These are phyloP conservation scores for Triglochin maritima DNA, from an alignment of 106 monocot species.

Conservation along the genomic window DNA sequence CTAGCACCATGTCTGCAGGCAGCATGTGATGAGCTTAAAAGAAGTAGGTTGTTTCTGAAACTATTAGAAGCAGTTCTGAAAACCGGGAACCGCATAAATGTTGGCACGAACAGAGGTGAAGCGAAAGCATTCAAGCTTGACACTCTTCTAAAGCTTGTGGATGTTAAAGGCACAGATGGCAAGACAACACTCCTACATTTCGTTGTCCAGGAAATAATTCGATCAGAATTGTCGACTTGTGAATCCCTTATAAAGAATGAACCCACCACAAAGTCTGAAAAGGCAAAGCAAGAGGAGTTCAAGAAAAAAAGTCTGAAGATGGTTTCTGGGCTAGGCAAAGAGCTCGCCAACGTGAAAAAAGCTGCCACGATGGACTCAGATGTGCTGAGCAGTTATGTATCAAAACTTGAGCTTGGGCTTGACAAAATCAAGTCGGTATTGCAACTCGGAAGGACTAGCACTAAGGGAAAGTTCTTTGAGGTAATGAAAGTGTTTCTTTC, in stretches of 20 bases:
- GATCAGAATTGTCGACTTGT: conserved; percentile 32
- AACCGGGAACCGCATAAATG: conserved; percentile 76
- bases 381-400: conserved; percentile 40
- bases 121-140: conserved; percentile 76
- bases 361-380: conserved; percentile 73
- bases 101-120: conserved; percentile 60
- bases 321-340: conserved; percentile 45
- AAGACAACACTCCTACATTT: conserved; percentile 79
- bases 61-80: conserved; percentile 69
- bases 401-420: conserved; percentile 54
- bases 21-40: conserved; percentile 63
- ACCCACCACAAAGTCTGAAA: conserved; percentile 6
- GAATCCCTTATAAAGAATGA: conserved; percentile 7
- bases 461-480: conserved; percentile 48
- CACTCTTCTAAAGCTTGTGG: conserved; percentile 56
- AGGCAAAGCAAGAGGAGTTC: conserved; percentile 34
- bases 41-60: conserved; percentile 58
- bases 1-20: conserved; percentile 29
- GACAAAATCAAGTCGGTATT: conserved; percentile 46
- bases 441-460: conserved; percentile 35
- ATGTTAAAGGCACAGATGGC: conserved; percentile 63
- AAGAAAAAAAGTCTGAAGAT: conserved; percentile 58
- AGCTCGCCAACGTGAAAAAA: conserved; percentile 76
- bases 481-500: conserved; percentile 43
- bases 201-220: conserved; percentile 70